Evolutionary conservation across 257 asterid species (phyloP).

Genomic region (Rubia yunnanensis): DNA sequence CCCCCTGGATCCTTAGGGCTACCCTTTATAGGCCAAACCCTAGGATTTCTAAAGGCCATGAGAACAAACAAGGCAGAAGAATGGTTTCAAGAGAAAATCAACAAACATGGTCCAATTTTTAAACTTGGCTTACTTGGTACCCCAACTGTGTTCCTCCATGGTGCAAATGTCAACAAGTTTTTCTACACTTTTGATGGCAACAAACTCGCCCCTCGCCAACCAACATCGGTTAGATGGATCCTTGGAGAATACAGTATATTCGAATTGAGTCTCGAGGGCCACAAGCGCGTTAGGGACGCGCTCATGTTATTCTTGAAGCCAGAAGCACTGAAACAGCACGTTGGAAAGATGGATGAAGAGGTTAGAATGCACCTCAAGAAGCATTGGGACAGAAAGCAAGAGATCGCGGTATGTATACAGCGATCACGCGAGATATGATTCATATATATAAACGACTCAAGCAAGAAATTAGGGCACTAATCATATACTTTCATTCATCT

Average conservation of each 20-base stretch:
- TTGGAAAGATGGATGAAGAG: conserved; percentile 43
- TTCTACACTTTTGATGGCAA: conserved; percentile 34
- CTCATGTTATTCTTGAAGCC: conserved; percentile 52
- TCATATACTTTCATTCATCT: not conserved
- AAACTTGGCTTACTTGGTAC: conserved; percentile 56
- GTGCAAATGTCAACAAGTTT: conserved; percentile 59
- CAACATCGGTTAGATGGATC: conserved; percentile 43
- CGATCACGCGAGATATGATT: too few species aligned
- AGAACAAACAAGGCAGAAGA: conserved; percentile 52
- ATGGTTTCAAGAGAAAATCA: conserved; percentile 42
- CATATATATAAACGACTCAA: too few species aligned
- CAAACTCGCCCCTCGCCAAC: conserved; percentile 36
- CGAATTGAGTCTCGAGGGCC: conserved; percentile 45
- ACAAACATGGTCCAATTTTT: conserved; percentile 41
- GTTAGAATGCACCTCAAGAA: conserved; percentile 33
- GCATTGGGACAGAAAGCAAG: conserved; percentile 45
- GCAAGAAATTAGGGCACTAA: too few species aligned
- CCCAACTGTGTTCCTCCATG: conserved; percentile 48
- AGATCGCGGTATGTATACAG: conserved; percentile 28
- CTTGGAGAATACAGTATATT: conserved; percentile 40
- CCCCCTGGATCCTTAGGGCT: conserved; percentile 68
- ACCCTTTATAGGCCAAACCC: conserved; percentile 53
- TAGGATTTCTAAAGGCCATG: conserved; percentile 48
- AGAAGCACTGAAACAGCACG: conserved; percentile 46
- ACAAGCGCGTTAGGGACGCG: conserved; percentile 42